A percentile compares a stretch with the other conserved stretches of the same genome.
These are phyloP conservation scores for Phytopythium delawarense DNA, from an alignment of 352 stramenopile genomes.

Conservation along the genomic window DNA sequence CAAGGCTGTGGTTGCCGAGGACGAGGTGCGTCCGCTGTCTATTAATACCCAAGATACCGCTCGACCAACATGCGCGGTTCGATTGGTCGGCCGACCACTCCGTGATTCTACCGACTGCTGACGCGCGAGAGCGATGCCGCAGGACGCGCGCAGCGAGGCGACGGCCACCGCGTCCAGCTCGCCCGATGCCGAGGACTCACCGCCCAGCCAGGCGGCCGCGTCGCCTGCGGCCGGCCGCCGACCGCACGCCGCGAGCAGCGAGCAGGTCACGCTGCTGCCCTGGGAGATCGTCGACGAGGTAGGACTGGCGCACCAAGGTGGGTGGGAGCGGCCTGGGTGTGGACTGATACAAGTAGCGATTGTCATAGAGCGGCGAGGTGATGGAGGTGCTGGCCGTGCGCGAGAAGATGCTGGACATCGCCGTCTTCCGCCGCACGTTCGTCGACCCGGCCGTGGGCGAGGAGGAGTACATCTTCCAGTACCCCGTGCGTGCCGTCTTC, in stretches of 20 bases:
- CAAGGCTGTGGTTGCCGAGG: constrained; percentile 1
- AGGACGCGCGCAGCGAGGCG: constrained; percentile 5
- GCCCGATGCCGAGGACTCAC: constrained; percentile 10
- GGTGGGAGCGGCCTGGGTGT: no score
- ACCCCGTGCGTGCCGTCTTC: constrained; percentile 14
- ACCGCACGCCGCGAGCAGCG: not conserved
- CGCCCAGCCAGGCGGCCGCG: not conserved
- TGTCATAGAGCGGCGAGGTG: constrained; percentile 16
- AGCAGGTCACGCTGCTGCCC: constrained; percentile 25
- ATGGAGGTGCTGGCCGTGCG: constrained; percentile 33
- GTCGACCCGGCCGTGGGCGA: constrained; percentile 51
- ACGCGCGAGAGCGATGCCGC: not conserved
- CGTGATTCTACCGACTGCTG: not conserved
- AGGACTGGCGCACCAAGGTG: not conserved
- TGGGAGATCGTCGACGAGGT: constrained; percentile 34
- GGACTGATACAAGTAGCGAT: not conserved
- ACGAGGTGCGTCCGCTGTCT: constrained; percentile 2
- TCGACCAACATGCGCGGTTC: not conserved
- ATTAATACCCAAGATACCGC: not conserved
- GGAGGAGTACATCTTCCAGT: constrained; percentile 63
- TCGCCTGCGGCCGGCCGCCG: not conserved
- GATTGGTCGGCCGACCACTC: not conserved
- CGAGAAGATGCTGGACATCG: constrained; percentile 56
- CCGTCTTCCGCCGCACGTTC: constrained; percentile 59
- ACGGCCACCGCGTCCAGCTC: constrained; percentile 22